Conservation (phyloP, 2,329 filamentous ascomycete genomes). For the Pseudocercospora crystallina region DNA sequence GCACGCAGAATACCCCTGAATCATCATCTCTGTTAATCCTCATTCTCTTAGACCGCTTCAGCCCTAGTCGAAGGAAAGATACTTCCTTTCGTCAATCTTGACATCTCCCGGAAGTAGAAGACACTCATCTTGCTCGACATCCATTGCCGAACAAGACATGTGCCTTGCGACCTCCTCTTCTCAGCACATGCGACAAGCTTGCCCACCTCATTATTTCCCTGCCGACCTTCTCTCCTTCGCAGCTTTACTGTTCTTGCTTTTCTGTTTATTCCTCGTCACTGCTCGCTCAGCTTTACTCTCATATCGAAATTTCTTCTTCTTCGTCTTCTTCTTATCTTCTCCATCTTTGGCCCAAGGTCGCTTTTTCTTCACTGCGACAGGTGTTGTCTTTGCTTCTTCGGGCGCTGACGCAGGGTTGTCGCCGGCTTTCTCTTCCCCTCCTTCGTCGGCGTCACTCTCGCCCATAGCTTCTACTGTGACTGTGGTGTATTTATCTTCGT, state of each 20-base stretch:
- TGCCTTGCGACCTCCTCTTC: too few relatives aligned
- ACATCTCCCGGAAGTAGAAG: too few relatives aligned
- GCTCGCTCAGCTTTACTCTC: slow-evolving; percentile 83
- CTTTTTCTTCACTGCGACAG: slow-evolving; percentile 36
- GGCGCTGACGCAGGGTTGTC: slow-evolving; percentile 9
- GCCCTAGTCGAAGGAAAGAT: too few relatives aligned
- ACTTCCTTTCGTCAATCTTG: too few relatives aligned
- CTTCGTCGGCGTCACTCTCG: slow-evolving; percentile 40
- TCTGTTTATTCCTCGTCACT: slow-evolving; percentile 60
- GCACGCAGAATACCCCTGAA: too few relatives aligned
- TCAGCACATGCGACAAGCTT: too few relatives aligned
- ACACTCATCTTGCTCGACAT: too few relatives aligned
- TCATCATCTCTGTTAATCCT: too few relatives aligned
- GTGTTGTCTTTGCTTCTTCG: slow-evolving; percentile 16
- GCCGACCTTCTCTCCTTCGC: slow-evolving; percentile 40
- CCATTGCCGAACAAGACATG: too few relatives aligned
- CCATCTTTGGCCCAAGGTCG: slow-evolving; percentile 54
- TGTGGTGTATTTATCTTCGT: slow-evolving; percentile 93
- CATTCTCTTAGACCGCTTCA: too few relatives aligned
- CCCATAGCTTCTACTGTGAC: slow-evolving; percentile 90
- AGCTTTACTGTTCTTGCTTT: slow-evolving; percentile 68
- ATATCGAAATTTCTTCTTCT: slow-evolving; percentile 91
- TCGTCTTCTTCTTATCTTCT: slow-evolving; percentile 53
- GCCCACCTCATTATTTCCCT: too few relatives aligned
- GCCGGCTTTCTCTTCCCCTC: slow-evolving; percentile 28